phyloP scores from a whole-genome alignment of 2,329 filamentous ascomycete species.

The Botrytis paeoniae region DNA sequence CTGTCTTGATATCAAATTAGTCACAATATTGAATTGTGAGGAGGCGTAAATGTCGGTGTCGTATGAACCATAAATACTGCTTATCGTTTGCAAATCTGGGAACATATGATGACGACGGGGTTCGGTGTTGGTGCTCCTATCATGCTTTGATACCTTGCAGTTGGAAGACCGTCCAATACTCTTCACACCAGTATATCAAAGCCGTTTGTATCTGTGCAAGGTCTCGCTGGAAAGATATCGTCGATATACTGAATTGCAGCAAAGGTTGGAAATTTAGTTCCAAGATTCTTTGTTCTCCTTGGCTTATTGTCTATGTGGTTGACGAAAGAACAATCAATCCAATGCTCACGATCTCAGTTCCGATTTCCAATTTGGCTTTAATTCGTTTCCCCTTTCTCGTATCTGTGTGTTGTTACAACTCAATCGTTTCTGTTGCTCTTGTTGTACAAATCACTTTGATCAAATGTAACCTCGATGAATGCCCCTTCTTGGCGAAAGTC shows the following conservation, averaged over 20 bases:
- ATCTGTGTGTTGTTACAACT: neutral
- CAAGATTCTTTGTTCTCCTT: conserved; percentile 1
- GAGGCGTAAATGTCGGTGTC: neutral
- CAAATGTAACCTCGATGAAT: neutral
- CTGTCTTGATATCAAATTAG: neutral
- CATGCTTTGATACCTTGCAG: neutral
- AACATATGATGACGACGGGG: neutral
- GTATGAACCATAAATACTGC: neutral
- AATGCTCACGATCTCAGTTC: neutral
- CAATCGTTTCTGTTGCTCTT: neutral
- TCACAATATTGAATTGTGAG: conserved; percentile 2
- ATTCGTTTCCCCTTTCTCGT: neutral
- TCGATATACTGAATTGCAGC: neutral
- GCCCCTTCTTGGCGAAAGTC: conserved; percentile 6
- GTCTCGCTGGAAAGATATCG: neutral
- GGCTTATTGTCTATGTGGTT: neutral
- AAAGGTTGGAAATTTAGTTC: neutral
- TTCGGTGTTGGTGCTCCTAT: neutral
- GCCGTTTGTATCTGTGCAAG: neutral
- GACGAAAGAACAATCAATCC: neutral
- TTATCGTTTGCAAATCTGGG: neutral
- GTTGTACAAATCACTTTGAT: neutral
- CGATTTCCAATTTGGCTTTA: neutral
- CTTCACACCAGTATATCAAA: neutral
- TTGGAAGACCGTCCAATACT: neutral